These are phyloP conservation scores for Dianthus caryophyllus DNA, from an alignment of 148 eudicot genomes.

Conservation along the genomic window DNA sequence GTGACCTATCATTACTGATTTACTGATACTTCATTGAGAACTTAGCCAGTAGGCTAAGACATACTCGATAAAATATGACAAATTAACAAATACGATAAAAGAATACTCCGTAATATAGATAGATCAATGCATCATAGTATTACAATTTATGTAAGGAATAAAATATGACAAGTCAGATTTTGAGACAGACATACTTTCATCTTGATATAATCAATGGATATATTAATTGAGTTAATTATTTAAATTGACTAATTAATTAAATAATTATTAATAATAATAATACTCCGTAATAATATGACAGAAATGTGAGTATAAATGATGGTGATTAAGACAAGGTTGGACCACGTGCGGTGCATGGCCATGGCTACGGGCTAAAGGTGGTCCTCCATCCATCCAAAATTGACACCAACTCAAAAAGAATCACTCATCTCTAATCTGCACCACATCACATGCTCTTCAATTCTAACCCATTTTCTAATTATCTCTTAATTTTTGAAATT, in stretches of 20 bases:
- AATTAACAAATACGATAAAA: too few relatives aligned
- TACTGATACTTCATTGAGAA: too few relatives aligned
- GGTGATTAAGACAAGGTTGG: conserved; percentile 32
- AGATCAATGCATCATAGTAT: neutral
- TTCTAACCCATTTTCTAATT: neutral
- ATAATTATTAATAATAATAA: neutral
- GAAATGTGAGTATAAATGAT: conserved; percentile 17
- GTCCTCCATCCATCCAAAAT: conserved; percentile 23
- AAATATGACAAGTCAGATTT: conserved; percentile 16
- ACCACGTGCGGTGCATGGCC: conserved; percentile 43
- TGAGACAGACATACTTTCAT: conserved; percentile 27
- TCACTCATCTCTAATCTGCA: conserved; percentile 24
- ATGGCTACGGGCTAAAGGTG: conserved; percentile 25
- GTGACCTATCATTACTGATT: too few relatives aligned
- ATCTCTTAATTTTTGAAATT: neutral
- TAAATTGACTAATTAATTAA: neutral
- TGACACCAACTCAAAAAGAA: conserved; percentile 32
- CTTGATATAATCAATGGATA: conserved; percentile 13
- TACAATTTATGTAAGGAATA: conserved; percentile 10
- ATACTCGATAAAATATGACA: too few relatives aligned
- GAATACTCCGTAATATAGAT: too few relatives aligned
- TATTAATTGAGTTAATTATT: conserved; percentile 6
- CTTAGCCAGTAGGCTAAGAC: too few relatives aligned
- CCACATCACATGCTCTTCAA: conserved; percentile 33
- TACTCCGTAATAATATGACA: too few relatives aligned